Base-by-base conservation (phyloP, 2,329 filamentous ascomycete species). In the Fusarium sp. region DNA sequence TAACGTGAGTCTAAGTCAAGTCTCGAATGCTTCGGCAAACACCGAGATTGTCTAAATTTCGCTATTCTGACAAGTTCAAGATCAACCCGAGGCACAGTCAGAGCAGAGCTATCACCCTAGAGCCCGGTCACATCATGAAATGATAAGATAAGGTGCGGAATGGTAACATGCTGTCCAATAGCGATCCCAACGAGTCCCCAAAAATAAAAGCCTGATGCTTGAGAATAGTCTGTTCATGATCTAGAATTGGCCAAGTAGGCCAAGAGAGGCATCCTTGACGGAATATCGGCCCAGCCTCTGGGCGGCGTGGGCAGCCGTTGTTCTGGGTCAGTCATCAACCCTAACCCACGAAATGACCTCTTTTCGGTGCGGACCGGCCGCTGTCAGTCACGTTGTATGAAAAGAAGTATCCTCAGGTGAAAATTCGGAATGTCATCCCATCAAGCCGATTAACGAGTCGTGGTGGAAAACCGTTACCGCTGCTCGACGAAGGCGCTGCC, bases 281-380 rank as follows among this genome's bases (percentile, higher is more conserved):
- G 67, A 60, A 60, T 65, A 65, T 70, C 66, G 67, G 67, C 47
- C 65, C 67, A 70, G 53, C 30, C 31, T 54, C 63, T 70, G 47
- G 47, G 59, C 45, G 51, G 28, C 53, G 48, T 59, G 58, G 59
- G 39, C n/a, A 20, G 59, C 59, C 45, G 28, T 38, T 42, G 45
- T n/a, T 26, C 28, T 70, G 65, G 65, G 47, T 44, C 45, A 48
- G 41, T 54, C 28, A 35, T 70, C 20, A 70, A 70, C 67, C 65
- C 67, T 70, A 59, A 70, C 67, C 67, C 67, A 70, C 53, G 54
- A 50, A 24, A 39, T 31, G 6, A 14, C 18, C 30, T 51, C 22
- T 39, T 56, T 35, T 54, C 28, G 59, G 38, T 41, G 39, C 15
- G 26, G 22, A 41, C 38, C 42, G 22, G 30, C 42, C 47, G 55